phyloP scores from a whole-genome alignment of 2,329 filamentous ascomycete genomes.

The Phialophora expanda region DNA sequence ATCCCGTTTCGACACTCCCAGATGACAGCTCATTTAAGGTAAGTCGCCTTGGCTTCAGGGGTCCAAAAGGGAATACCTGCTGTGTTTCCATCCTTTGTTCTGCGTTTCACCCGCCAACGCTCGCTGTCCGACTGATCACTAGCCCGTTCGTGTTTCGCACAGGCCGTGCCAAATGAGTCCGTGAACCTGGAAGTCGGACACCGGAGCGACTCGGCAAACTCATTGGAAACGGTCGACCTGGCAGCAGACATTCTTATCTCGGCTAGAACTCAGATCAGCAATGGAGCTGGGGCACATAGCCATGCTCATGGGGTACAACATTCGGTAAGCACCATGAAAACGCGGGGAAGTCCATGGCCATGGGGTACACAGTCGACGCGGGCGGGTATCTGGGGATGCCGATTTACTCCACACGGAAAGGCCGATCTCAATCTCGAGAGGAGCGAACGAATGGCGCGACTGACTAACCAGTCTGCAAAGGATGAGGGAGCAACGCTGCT shows the following conservation, averaged over 20 bases:
- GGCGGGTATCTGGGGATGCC: neutral
- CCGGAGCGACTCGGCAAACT: too few relatives aligned
- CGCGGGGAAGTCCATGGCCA: neutral
- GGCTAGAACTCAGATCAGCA: too few relatives aligned
- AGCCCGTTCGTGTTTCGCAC: neutral
- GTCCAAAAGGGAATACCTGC: too few relatives aligned
- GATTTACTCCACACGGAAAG: conserved; percentile 6
- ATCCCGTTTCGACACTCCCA: too few relatives aligned
- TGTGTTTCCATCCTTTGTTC: too few relatives aligned
- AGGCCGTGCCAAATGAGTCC: neutral
- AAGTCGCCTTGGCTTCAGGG: too few relatives aligned
- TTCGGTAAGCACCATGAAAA: neutral
- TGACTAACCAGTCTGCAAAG: neutral
- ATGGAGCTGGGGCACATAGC: too few relatives aligned
- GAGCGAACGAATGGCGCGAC: neutral
- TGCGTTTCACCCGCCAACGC: neutral
- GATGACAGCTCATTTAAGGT: too few relatives aligned
- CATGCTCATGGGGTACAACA: conserved; percentile 1
- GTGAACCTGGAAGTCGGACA: neutral
- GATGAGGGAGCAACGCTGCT: neutral
- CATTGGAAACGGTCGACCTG: neutral
- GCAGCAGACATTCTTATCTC: too few relatives aligned
- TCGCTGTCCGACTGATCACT: neutral
- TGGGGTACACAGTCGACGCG: neutral
- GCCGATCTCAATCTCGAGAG: neutral